Base-by-base conservation (phyloP, 768 basidiomycete species). In the Rubroboletus satanas region DNA sequence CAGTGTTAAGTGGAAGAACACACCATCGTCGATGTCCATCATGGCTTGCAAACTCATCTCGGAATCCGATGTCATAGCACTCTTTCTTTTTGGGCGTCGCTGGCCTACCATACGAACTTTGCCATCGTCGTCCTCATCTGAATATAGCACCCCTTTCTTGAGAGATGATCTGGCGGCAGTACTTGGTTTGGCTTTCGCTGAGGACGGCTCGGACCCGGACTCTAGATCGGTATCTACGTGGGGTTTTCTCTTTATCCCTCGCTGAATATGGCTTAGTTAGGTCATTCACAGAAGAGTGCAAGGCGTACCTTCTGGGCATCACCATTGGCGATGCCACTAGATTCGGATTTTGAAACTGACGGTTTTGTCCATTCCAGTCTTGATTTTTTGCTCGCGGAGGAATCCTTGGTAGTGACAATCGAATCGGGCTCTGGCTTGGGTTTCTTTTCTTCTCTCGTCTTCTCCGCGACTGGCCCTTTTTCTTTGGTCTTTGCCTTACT, bases 11-110 rank as follows among this genome's bases (percentile, higher is more conserved):
- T 18, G 62, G 63, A 12, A 75, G 71, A 43, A 62, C 73, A 15
- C 57, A 86, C 88, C 82, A 62, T 90, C 88, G 52, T 88, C 87
- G 51, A 89, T 78, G 48, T 90, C 88, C 87, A 89, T 88, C 75
- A 89, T 79, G 10, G 80, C 85, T n/a, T 68, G 67, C 45, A 79
- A 46, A 42, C 78, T 79, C 58, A 54, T 66, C 59, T 72, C 80
- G 15, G 75, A 73, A 54, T 83, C 79, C 9, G 74, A 75, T 67
- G 60, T 75, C 68, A 68, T 49, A 57, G 54, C 65, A 43, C 71
- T 61, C 63, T 75, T 77, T 48, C 73, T 66, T 26, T 62, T 63
- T 41, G 42, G 68, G 39, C 63, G 70, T 61, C 35, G 66, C 55
- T 10, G 68, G 58, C 35, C 67, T 3, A 55, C 51, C 39, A 50